A percentile compares a stretch with the other conserved stretches of the same genome.
phyloP scores from a whole-genome alignment of 164 flowering plant species.

The Sedum album region DNA sequence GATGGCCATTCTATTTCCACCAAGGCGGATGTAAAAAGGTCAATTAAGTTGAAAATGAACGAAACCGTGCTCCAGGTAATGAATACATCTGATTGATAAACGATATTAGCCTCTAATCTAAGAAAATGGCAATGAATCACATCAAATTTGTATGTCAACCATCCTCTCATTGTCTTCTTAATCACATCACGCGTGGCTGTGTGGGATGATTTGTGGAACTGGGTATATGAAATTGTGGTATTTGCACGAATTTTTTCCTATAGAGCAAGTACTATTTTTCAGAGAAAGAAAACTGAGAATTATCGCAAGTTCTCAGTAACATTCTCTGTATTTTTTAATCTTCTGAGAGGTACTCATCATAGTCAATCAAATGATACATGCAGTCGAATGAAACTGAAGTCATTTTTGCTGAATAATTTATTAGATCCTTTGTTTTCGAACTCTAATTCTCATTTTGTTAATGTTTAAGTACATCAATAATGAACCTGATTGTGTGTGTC shows the following conservation, averaged over 20 bases:
- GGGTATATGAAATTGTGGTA: background rate
- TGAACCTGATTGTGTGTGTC: background rate
- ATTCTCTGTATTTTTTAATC: background rate
- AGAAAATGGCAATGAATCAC: background rate
- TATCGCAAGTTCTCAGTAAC: background rate
- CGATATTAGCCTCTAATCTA: too few species aligned
- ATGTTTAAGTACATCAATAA: background rate
- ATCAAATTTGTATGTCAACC: background rate
- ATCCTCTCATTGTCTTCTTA: background rate
- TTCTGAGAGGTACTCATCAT: background rate
- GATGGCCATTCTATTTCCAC: constrained; percentile 67
- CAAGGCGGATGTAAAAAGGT: constrained; percentile 69
- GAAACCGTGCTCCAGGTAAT: constrained; percentile 89
- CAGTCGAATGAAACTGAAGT: background rate
- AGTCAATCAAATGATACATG: too few species aligned
- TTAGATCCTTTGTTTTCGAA: background rate
- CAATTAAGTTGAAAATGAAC: constrained; percentile 70
- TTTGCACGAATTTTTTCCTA: background rate
- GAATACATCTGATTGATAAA: background rate
- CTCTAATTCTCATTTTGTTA: background rate
- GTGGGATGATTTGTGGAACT: background rate
- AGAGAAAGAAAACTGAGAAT: background rate
- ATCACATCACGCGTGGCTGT: background rate
- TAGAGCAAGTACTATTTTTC: background rate
- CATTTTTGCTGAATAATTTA: background rate